Evolutionary conservation across 805 yeast species (phyloP), one percentile per base, ranked within the genome.

Genomic region (Ogataea corticis): DNA sequence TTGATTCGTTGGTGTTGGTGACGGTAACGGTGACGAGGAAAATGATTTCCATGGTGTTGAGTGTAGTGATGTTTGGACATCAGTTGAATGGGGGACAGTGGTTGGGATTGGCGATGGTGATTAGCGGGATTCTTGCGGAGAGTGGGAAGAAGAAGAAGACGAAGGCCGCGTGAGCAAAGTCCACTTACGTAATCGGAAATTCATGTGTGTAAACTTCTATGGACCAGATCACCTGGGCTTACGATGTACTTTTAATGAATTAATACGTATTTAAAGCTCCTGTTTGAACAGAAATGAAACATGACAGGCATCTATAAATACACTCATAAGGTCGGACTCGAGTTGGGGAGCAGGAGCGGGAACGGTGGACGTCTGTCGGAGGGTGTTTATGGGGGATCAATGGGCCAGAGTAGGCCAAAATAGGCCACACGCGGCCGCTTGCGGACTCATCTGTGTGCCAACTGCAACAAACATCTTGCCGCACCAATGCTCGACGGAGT

Each of bases 11-110:
- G 48, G 78, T 87, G 0, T 71, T 94, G 44, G 90, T 92, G 23
- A 92, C 96, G 33, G 92, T 95, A 14, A 94, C 98, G 0, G 97
- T 94, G 9, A 92, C 99, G 1, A 77, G 99, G 56, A 94, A 94
- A 61, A 92, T 94, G 97, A 71, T 90, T 39, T 89, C 97, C 32
- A 92, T 94, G 98, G 75, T 90, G 28, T 67, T 92, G 42, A 86
- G 96, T 58, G 97, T 94, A 41, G 63, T 88, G 3, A 69, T 92
- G 51, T 92, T 89, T 67, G 92, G 94, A n/a, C 97, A 94, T 62
- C 61, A 64, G 4, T 75, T 94, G 52, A 72, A 68, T 27, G 7
- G 44, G 2, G 65, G 70, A 7, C 98, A 94, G 68, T 86, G 96
- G 90, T 30, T 69, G 0, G 98, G 98, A 0, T 82, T 94, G 5